Conservation (phyloP, 176 grass and related monocot genomes). For the Aechmea fasciata region DNA sequence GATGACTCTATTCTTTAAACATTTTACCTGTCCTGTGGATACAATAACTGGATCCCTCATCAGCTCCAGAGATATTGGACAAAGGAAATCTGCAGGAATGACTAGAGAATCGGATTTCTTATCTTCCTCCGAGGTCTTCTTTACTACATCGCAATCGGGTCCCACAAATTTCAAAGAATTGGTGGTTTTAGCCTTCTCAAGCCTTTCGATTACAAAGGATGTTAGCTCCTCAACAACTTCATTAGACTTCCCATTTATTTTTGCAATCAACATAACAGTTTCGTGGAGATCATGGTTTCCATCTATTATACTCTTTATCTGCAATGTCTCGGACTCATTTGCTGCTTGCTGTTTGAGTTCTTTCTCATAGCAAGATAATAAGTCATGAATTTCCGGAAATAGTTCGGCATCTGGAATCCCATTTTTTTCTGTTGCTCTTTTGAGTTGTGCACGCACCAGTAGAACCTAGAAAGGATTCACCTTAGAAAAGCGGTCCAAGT, state of each 20-base stretch:
- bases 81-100: constrained; percentile 86
- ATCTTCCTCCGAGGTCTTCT: constrained; percentile 30
- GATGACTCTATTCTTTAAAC: not conserved
- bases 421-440: constrained; percentile 75
- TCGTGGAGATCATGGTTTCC: constrained; percentile 41
- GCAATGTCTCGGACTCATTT: constrained; percentile 26
- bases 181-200: constrained; percentile 24
- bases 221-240: constrained; percentile 37
- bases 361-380: constrained; percentile 29
- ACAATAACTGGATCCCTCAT: constrained; percentile 96
- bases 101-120: constrained; percentile 43
- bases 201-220: constrained; percentile 36
- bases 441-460: constrained; percentile 67
- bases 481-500: not conserved
- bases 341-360: constrained; percentile 22
- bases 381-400: constrained; percentile 64
- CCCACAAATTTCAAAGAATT: constrained; percentile 23
- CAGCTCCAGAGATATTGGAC: constrained; percentile 89
- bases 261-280: constrained; percentile 37
- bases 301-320: constrained; percentile 23
- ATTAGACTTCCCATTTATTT: constrained; percentile 51
- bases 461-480: constrained; percentile 54
- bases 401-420: constrained; percentile 44
- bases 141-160: constrained; percentile 14
- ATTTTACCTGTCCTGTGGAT: constrained; percentile 84